A percentile compares a stretch with the other conserved stretches of the same genome.
These are phyloP conservation scores for Tricholoma flavovirens DNA, from an alignment of 768 basidiomycete species.

Conservation along the genomic window DNA sequence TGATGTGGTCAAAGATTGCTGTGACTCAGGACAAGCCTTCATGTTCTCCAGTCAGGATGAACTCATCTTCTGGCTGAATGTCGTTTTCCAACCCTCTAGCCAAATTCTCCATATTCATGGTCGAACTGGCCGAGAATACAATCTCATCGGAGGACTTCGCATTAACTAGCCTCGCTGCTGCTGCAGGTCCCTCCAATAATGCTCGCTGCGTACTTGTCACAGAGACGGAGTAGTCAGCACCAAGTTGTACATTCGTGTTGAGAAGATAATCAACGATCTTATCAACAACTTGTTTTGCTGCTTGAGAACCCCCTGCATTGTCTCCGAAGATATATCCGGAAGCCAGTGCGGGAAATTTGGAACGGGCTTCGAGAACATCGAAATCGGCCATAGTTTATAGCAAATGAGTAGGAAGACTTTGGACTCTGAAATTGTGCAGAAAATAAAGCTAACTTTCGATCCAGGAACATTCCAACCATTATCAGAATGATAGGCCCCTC, in stretches of 20 bases:
- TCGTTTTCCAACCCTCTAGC: slow-evolving; percentile 53
- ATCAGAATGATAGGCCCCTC: no score
- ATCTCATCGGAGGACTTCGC: slow-evolving; percentile 59
- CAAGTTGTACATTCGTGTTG: slow-evolving; percentile 70
- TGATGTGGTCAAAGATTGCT: not conserved
- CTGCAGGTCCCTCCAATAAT: slow-evolving; percentile 41
- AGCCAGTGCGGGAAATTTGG: slow-evolving; percentile 57
- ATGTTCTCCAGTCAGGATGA: slow-evolving; percentile 75
- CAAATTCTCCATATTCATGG: slow-evolving; percentile 65
- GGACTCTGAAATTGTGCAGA: not conserved
- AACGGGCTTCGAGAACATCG: slow-evolving; percentile 47
- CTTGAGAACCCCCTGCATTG: slow-evolving; percentile 74
- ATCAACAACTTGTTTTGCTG: slow-evolving; percentile 48
- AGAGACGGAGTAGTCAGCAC: slow-evolving; percentile 63
- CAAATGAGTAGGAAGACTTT: not conserved
- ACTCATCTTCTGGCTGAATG: slow-evolving; percentile 59
- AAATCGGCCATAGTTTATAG: slow-evolving; percentile 23
- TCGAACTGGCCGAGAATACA: slow-evolving; percentile 61
- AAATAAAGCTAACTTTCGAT: not conserved
- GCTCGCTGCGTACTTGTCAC: slow-evolving; percentile 44
- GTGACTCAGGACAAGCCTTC: slow-evolving; percentile 44
- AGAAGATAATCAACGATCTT: slow-evolving; percentile 61
- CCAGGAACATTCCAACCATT: not conserved
- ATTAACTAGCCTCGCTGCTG: slow-evolving; percentile 57
- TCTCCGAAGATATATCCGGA: slow-evolving; percentile 64